phyloP scores from a whole-genome alignment of 2,329 filamentous ascomycete genomes.

The Phoma sp. region DNA sequence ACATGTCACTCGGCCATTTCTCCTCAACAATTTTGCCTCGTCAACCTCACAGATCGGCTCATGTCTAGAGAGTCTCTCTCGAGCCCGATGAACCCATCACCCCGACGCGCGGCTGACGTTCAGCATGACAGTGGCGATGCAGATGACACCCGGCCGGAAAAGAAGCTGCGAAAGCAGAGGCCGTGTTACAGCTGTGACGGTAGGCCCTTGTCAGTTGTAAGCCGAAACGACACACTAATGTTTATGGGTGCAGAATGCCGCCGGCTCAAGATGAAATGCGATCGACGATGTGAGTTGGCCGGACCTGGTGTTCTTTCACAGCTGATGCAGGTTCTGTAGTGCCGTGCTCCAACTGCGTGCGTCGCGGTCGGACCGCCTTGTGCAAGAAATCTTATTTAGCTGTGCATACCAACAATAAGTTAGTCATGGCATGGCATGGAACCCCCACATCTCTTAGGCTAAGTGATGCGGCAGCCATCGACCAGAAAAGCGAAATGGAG shows the following conservation, averaged over 20 bases:
- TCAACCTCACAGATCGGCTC: background rate
- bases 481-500: too few species aligned
- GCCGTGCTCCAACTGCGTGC: conserved; percentile 9
- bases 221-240: background rate
- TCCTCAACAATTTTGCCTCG: background rate
- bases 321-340: conserved; percentile 1
- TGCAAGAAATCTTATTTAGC: background rate
- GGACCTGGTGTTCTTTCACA: background rate
- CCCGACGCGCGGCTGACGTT: background rate
- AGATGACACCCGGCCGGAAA: background rate
- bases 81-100: background rate
- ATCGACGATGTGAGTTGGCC: background rate
- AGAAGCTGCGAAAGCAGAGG: conserved; percentile 6
- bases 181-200: conserved; percentile 12
- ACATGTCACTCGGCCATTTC: background rate
- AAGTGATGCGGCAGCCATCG: too few species aligned
- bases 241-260: conserved; percentile 5
- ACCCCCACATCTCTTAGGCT: too few species aligned
- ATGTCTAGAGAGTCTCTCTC: background rate
- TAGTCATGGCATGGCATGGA: background rate
- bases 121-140: background rate
- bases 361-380: background rate
- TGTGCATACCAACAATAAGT: background rate
- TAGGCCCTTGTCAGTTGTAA: background rate
- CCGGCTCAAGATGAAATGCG: conserved; percentile 7